Percentiles rank a stretch among this genome's conserved stretches.
These are phyloP conservation scores for Avena sativa DNA, from an alignment of 176 grass and related monocot genomes.

Conservation along the genomic window DNA sequence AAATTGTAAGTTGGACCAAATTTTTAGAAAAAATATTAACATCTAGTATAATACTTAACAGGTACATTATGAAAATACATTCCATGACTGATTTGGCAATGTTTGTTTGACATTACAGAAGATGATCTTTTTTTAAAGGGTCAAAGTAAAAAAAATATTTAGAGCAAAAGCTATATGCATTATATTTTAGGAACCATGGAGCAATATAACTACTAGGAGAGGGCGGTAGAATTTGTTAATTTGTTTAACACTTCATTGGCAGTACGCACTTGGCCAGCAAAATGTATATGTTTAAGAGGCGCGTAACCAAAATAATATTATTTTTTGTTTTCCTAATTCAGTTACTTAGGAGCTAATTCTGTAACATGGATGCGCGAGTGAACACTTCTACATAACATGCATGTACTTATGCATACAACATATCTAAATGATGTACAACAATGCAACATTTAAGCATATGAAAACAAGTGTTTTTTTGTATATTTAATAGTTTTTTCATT, in stretches of 20 bases:
- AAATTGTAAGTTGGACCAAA: background rate
- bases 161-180: background rate
- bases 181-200: background rate
- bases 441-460: background rate
- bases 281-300: background rate
- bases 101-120: background rate
- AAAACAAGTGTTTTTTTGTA: background rate
- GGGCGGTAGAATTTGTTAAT: background rate
- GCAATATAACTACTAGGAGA: background rate
- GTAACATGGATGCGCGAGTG: background rate
- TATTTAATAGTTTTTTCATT: background rate
- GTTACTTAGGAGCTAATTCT: background rate
- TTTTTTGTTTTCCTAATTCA: background rate
- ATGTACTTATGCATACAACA: background rate
- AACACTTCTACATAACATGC: background rate
- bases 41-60: background rate
- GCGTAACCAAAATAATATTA: background rate
- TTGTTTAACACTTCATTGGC: background rate
- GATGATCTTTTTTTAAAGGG: background rate
- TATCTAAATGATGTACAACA: background rate
- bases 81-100: background rate
- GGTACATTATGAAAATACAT: background rate
- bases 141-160: background rate
- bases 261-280: background rate
- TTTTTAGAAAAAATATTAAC: background rate